Evolutionary conservation across 768 basidiomycete species (phyloP), one percentile per base, ranked within the genome.

Genomic region (Rhodotorula paludigena): DNA sequence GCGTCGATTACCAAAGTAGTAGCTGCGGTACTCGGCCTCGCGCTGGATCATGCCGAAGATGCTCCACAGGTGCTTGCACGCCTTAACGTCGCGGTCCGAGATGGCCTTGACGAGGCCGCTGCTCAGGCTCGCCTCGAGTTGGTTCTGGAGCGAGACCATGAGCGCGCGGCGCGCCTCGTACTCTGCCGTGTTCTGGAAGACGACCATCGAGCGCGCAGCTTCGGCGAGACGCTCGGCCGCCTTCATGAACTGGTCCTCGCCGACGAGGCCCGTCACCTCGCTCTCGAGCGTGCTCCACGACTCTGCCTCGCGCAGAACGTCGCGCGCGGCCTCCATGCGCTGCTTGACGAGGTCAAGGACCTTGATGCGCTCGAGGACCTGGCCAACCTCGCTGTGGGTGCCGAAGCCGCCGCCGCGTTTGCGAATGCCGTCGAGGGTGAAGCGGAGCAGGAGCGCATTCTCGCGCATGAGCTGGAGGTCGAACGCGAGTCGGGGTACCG

Each of bases 401-500:
- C 53, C 60, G 56, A 51, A 48, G 2, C 58, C 58, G 21, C 53
- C 45, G 38, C 60, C 51, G 33, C 86, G 84, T 54, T 82, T 82
- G 38, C 81, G 83, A 25, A 92, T 85, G 39, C 82, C 82, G 36
- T 83, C 80, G 30, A 99, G 81, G 15, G 85, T 80, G 36, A 80
- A 81, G 67, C 89, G 88, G 32, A 98, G 82, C 5, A 88, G 83
- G 25, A 88, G 79, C 1, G 93, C 92, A 39, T 87, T 86, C 74
- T 98, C 94, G 49, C 90, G 87, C 86, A 97, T 93, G 81, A 96
- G 96, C 77, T 98, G 93, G 42, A 99, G 82, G 79, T 98, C 96
- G 77, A 96, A 98, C 2, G 89, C 86, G 53, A 99, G 83, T 45
- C 96, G 85, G 20, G 96, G 91, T 30, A 97, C 87, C 9, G 87